Evolutionary conservation across 495 filamentous ascomycete genomes (phyloP).

Genomic region (Podospora pseudopauciseta): DNA sequence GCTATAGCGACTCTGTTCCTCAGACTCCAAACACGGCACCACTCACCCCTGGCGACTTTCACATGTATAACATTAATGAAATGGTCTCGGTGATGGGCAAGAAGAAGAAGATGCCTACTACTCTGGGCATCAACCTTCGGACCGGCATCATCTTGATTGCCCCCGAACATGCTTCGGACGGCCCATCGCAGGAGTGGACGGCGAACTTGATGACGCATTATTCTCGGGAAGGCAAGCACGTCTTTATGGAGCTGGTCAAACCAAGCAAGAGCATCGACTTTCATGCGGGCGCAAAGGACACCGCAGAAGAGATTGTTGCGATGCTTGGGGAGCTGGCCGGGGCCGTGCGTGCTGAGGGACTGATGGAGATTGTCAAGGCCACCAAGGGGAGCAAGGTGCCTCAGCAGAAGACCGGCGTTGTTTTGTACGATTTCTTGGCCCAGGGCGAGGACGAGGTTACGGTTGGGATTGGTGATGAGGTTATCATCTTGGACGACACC

Average conservation of each 20-base stretch:
- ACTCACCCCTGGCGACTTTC: conserved; percentile 72
- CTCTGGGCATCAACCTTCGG: conserved; percentile 79
- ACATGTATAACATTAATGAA: conserved; percentile 94
- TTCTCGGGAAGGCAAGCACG: conserved; percentile 95
- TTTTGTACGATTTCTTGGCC: conserved; percentile 94
- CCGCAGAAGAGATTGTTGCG: conserved; percentile 85
- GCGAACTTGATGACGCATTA: conserved; percentile 92
- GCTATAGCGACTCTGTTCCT: conserved; percentile 24
- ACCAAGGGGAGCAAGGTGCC: conserved; percentile 51
- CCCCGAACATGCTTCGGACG: conserved; percentile 74
- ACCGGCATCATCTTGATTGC: conserved; percentile 88
- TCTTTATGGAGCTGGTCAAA: conserved; percentile 87
- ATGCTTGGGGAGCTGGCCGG: conserved; percentile 88
- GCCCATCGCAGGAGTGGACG: conserved; percentile 84
- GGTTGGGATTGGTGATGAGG: conserved; percentile 84
- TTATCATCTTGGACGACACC: conserved; percentile 81
- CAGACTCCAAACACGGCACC: conserved; percentile 29
- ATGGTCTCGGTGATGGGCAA: conserved; percentile 93
- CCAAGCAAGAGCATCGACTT: conserved; percentile 94
- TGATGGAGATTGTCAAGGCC: conserved; percentile 83
- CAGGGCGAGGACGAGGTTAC: conserved; percentile 97
- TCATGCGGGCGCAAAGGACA: conserved; percentile 95
- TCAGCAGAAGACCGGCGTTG: conserved; percentile 69
- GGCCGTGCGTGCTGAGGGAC: conserved; percentile 73
- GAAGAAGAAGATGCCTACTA: conserved; percentile 96